Evolutionary conservation across 768 basidiomycete genomes (phyloP).

Genomic region (Amanita rubescens): DNA sequence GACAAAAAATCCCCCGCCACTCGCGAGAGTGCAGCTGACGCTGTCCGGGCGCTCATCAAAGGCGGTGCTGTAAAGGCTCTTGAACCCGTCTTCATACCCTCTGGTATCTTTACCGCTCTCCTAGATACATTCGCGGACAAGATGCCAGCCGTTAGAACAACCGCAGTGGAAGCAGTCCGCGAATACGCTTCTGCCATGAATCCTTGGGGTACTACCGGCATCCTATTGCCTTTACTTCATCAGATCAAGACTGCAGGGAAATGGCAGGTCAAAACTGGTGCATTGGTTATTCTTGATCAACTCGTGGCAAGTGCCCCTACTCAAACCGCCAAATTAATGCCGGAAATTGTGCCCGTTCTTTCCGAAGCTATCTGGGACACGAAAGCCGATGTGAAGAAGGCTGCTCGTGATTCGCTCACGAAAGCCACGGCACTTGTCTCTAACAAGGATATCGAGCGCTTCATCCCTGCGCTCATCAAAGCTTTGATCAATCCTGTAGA

Average conservation of each 20-base stretch:
- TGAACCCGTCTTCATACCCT: conserved; percentile 83
- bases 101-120: conserved; percentile 79
- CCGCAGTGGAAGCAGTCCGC: conserved; percentile 78
- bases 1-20: conserved; percentile 94
- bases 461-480: conserved; percentile 96
- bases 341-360: conserved; percentile 91
- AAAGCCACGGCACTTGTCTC: conserved; percentile 92
- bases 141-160: conserved; percentile 79
- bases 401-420: conserved; percentile 88
- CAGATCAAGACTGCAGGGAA: conserved; percentile 95
- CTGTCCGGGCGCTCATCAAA: conserved; percentile 58
- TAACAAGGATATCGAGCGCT: conserved; percentile 97
- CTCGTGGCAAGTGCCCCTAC: conserved; percentile 75
- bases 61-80: conserved; percentile 73
- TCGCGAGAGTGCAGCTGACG: conserved; percentile 81
- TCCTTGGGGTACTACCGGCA: conserved; percentile 78
- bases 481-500: conserved; percentile 98
- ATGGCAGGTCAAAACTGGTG: conserved; percentile 94
- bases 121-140: conserved; percentile 95
- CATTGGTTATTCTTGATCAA: conserved; percentile 76
- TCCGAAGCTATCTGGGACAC: conserved; percentile 98
- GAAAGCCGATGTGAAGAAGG: conserved; percentile 98
- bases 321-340: conserved; percentile 86
- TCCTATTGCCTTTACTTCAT: conserved; percentile 84
- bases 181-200: conserved; percentile 71